A percentile compares a stretch with the other conserved stretches of the same genome.
phyloP scores from a whole-genome alignment of 179 eudicot genomes.

The Silene vulgaris region DNA sequence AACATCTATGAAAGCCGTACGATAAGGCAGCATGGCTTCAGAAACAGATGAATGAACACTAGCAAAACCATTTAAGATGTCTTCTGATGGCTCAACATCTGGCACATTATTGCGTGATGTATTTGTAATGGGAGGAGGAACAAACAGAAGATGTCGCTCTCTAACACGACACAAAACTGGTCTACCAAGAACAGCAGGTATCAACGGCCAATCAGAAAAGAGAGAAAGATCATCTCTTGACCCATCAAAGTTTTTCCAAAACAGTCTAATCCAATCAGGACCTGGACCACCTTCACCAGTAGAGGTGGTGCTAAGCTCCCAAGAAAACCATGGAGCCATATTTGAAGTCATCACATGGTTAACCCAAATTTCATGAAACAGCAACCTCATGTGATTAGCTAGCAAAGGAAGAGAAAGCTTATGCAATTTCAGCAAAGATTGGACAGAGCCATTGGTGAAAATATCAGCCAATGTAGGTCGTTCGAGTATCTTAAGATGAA shows the following conservation, averaged over 20 bases:
- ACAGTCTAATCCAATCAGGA: slow-evolving; percentile 88
- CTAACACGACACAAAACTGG: slow-evolving; percentile 85
- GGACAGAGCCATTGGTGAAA: slow-evolving; percentile 45
- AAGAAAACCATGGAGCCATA: slow-evolving; percentile 92
- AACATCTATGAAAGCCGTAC: slow-evolving; percentile 42
- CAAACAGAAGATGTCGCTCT: slow-evolving; percentile 73
- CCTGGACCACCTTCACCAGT: slow-evolving; percentile 76
- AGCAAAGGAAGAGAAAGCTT: slow-evolving; percentile 65
- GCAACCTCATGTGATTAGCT: slow-evolving; percentile 60
- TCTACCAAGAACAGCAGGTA: slow-evolving; percentile 98
- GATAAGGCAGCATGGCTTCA: slow-evolving; percentile 44
- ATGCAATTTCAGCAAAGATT: slow-evolving; percentile 54
- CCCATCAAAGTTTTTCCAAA: slow-evolving; percentile 80
- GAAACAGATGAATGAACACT: slow-evolving; percentile 37
- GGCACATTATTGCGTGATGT: slow-evolving; percentile 28
- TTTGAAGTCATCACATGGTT: slow-evolving; percentile 65
- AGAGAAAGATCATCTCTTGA: slow-evolving; percentile 67
- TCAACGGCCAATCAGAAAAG: slow-evolving; percentile 93
- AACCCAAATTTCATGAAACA: slow-evolving; percentile 90
- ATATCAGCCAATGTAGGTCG: slow-evolving; percentile 62
- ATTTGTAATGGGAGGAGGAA: slow-evolving; percentile 54
- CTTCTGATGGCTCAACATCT: slow-evolving; percentile 33
- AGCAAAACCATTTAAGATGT: slow-evolving; percentile 30
- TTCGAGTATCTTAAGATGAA: slow-evolving; percentile 66
- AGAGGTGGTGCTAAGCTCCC: slow-evolving; percentile 57